Percentiles rank a stretch among this genome's conserved stretches.
phyloP scores from a whole-genome alignment of 2,329 filamentous ascomycete species.

The Colletotrichum liaoningense region DNA sequence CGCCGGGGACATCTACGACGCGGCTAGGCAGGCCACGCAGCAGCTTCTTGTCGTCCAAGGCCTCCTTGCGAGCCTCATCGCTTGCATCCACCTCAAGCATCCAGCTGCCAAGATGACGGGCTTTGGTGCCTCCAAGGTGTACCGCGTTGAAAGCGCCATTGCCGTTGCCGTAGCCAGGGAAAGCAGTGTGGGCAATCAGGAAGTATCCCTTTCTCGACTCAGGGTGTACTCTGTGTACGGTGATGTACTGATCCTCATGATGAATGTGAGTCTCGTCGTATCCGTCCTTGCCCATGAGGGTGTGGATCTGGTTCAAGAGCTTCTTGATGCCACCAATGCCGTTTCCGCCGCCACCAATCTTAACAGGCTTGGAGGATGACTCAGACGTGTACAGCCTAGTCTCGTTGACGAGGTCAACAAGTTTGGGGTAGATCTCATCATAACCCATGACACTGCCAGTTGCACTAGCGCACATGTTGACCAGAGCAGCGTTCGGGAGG shows the following conservation, averaged over 20 bases:
- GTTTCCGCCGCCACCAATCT: constrained; percentile 76
- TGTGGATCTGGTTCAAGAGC: constrained; percentile 93
- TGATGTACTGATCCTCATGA: constrained; percentile 96
- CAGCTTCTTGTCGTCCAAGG: constrained; percentile 75
- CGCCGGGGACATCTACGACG: constrained; percentile 78
- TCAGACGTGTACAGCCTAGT: constrained; percentile 84
- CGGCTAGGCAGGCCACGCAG: constrained; percentile 87
- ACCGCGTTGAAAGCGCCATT: constrained; percentile 85
- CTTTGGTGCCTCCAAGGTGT: constrained; percentile 84
- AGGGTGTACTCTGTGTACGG: constrained; percentile 94
- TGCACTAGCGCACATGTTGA: constrained; percentile 95
- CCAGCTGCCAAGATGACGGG: constrained; percentile 90
- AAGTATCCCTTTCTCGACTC: constrained; percentile 94
- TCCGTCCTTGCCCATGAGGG: constrained; percentile 92
- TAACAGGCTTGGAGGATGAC: constrained; percentile 73
- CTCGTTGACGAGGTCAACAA: constrained; percentile 94
- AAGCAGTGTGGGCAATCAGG: constrained; percentile 95
- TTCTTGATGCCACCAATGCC: constrained; percentile 94
- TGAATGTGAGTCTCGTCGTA: constrained; percentile 97
- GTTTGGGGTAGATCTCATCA: constrained; percentile 92
- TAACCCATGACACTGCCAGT: constrained; percentile 98
- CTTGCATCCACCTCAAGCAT: constrained; percentile 88
- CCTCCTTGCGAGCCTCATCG: constrained; percentile 73
- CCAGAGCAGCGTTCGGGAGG: constrained; percentile 90
- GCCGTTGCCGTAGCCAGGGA: constrained; percentile 87